Conservation (phyloP, 805 yeast species). For the Candida dajiaensis region DNA sequence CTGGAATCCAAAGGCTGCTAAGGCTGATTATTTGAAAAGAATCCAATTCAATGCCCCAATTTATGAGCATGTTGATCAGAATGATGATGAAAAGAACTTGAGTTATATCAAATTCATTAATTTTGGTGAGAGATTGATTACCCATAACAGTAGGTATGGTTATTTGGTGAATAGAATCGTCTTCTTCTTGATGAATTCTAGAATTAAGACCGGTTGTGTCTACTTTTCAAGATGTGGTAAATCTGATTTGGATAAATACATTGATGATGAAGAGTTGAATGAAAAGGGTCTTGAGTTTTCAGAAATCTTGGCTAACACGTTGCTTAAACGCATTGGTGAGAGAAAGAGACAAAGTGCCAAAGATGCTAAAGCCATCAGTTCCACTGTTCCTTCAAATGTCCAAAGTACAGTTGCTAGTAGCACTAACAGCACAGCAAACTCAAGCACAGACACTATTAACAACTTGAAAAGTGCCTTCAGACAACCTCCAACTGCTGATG, state of each 20-base stretch:
- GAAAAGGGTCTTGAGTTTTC: constrained; percentile 70
- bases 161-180: constrained; percentile 88
- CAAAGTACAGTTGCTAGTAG: neutral
- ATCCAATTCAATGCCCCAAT: constrained; percentile 60
- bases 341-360: constrained; percentile 17
- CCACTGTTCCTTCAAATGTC: constrained; percentile 2
- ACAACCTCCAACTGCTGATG: constrained; percentile 44
- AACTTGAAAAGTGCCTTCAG: constrained; percentile 22
- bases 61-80: constrained; percentile 62
- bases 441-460: constrained; percentile 12
- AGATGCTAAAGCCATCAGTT: constrained; percentile 3
- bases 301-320: constrained; percentile 50
- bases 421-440: constrained; percentile 9
- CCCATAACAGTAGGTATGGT: constrained; percentile 79
- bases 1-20: constrained; percentile 71
- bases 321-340: constrained; percentile 32
- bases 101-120: constrained; percentile 83
- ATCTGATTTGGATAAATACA: constrained; percentile 42
- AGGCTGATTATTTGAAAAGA: constrained; percentile 68
- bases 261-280: constrained; percentile 78
- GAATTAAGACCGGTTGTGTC: constrained; percentile 84
- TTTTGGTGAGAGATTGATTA: constrained; percentile 78
- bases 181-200: constrained; percentile 84
- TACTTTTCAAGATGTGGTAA: constrained; percentile 82
- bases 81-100: constrained; percentile 40